phyloP scores from a whole-genome alignment of 2,329 filamentous ascomycete genomes.

The Aspergillus sergii region DNA sequence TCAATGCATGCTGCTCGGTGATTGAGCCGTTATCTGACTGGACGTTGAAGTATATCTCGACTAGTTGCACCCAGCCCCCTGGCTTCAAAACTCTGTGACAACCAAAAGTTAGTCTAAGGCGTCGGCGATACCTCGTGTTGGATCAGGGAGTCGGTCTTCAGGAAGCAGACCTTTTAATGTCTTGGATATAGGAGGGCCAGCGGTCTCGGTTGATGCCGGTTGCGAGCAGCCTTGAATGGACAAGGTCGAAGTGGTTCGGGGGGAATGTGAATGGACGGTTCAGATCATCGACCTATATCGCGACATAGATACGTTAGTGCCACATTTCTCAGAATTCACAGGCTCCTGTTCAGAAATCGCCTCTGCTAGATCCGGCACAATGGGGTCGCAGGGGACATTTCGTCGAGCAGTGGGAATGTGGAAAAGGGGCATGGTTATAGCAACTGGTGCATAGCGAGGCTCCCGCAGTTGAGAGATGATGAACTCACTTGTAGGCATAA shows the following conservation, averaged over 20 bases:
- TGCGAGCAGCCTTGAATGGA: constrained; percentile 68
- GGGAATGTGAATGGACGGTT: constrained; percentile 71
- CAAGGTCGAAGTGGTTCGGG: constrained; percentile 74
- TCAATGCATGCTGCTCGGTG: constrained; percentile 65
- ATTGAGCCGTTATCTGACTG: constrained; percentile 85
- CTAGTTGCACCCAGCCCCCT: constrained; percentile 84
- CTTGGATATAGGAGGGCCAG: constrained; percentile 75
- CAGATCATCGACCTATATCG: constrained; percentile 65
- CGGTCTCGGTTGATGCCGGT: constrained; percentile 69
- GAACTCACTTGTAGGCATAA: constrained; percentile 64
- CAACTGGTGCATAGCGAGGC: not conserved
- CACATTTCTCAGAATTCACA: not conserved
- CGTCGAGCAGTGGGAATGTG: not conserved
- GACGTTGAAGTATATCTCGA: constrained; percentile 83
- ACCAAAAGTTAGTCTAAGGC: constrained; percentile 9
- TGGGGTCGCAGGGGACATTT: not conserved
- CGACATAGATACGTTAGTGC: constrained; percentile 4
- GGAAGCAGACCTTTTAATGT: constrained; percentile 61
- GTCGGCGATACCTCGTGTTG: constrained; percentile 1
- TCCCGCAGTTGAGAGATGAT: not conserved
- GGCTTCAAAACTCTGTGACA: constrained; percentile 57
- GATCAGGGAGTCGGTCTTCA: constrained; percentile 3
- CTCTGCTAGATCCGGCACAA: not conserved
- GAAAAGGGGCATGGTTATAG: not conserved
- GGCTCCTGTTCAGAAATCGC: not conserved